Percentiles rank a stretch among this genome's conserved stretches.
These are phyloP conservation scores for Moniliophthora roreri DNA, from an alignment of 1,284 basidiomycete species.

Conservation along the genomic window DNA sequence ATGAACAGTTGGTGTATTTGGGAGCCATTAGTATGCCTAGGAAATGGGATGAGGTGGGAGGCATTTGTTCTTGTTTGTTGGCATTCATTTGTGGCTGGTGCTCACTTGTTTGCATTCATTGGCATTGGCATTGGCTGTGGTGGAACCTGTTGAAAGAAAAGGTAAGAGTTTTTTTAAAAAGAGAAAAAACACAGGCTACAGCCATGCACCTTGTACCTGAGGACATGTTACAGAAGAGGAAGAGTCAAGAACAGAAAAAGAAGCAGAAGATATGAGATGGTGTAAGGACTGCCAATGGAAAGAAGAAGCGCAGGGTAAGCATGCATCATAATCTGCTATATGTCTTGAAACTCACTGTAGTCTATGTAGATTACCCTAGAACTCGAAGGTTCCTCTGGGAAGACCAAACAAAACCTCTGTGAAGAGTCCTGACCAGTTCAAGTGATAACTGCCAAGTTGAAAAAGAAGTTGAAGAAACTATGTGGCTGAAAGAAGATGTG, in stretches of 20 bases:
- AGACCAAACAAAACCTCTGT: neutral
- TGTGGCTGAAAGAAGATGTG: constrained; percentile 18
- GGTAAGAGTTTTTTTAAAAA: no score
- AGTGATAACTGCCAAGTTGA: neutral
- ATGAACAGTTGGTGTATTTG: no score
- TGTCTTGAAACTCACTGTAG: neutral
- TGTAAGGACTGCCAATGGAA: constrained; percentile 18
- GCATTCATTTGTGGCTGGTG: no score
- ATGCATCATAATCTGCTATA: neutral
- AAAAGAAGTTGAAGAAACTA: constrained; percentile 10
- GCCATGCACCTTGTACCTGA: no score
- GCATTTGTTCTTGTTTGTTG: no score
- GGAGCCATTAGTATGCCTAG: no score
- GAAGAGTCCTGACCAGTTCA: neutral
- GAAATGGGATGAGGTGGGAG: no score
- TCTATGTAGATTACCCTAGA: neutral
- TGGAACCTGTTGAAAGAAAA: no score
- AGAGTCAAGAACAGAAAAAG: constrained; percentile 4
- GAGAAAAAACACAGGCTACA: no score
- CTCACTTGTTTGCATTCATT: no score
- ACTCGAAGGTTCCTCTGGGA: neutral
- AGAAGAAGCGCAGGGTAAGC: constrained; percentile 12
- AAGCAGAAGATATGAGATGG: constrained; percentile 19
- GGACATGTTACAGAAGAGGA: constrained; percentile 13
- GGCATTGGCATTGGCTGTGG: no score